These are phyloP conservation scores for Candida golubevii DNA, from an alignment of 805 yeast species.

Conservation along the genomic window DNA sequence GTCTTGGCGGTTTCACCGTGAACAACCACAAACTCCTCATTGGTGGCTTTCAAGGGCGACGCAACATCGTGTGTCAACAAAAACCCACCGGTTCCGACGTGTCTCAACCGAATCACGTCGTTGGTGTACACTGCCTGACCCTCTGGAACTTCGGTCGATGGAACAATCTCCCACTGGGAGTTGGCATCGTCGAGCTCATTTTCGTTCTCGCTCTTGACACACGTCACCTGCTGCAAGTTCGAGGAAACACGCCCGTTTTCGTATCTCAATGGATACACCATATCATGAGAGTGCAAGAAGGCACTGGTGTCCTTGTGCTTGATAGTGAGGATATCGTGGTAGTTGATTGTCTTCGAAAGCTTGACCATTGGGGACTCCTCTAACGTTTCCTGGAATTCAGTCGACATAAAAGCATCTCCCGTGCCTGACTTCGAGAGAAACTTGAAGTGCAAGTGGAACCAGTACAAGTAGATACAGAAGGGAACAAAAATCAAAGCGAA, in stretches of 20 bases:
- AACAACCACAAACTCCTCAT: constrained; percentile 86
- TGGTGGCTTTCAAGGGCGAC: constrained; percentile 87
- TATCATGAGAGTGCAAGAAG: constrained; percentile 76
- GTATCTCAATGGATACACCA: constrained; percentile 80
- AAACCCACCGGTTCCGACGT: constrained; percentile 72
- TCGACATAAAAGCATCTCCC: constrained; percentile 93
- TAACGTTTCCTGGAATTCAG: constrained; percentile 89
- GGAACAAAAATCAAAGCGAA: constrained; percentile 74
- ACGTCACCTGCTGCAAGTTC: constrained; percentile 91
- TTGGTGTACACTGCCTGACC: constrained; percentile 51
- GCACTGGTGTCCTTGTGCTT: constrained; percentile 78
- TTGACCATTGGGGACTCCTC: constrained; percentile 75
- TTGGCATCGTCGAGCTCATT: constrained; percentile 45
- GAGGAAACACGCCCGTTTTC: constrained; percentile 96
- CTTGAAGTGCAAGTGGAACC: constrained; percentile 91
- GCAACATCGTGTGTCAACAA: constrained; percentile 93
- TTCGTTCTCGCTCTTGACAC: constrained; percentile 41
- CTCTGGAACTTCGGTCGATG: constrained; percentile 40
- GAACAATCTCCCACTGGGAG: constrained; percentile 85
- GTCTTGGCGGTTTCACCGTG: constrained; percentile 52
- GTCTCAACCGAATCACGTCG: constrained; percentile 74
- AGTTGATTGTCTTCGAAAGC: constrained; percentile 68
- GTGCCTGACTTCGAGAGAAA: constrained; percentile 86
- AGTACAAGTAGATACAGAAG: constrained; percentile 70
- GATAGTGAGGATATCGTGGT: constrained; percentile 69